Percentiles rank a stretch among this genome's conserved stretches.
Conservation (phyloP, 306 rosid genomes). For the Fagus crenata region DNA sequence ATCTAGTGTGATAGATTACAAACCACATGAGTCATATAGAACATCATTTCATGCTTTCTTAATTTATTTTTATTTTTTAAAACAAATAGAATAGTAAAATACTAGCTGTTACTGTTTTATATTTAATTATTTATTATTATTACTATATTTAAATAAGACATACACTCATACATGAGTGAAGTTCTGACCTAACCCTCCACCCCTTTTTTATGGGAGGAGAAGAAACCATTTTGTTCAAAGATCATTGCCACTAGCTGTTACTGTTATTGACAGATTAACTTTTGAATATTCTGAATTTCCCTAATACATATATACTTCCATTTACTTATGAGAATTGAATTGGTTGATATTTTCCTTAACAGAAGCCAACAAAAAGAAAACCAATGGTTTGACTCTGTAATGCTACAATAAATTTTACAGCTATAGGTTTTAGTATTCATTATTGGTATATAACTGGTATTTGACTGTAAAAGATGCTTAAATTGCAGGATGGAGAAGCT, state of each 20-base stretch:
- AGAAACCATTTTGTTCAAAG: neutral
- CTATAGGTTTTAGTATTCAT: neutral
- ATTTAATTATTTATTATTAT: no score
- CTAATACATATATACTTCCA: neutral
- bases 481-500: constrained; percentile 87
- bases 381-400: neutral
- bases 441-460: constrained; percentile 6
- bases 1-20: neutral
- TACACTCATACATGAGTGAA: no score
- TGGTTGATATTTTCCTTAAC: neutral
- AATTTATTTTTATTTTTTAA: neutral
- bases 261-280: neutral
- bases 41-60: neutral
- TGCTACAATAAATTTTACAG: neutral
- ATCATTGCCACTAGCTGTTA: neutral
- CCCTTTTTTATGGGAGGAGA: neutral
- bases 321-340: neutral
- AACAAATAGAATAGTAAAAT: neutral
- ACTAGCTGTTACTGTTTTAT: no score
- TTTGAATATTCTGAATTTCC: neutral
- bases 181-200: no score
- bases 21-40: neutral
- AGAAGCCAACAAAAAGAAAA: neutral
- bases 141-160: no score
- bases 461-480: constrained; percentile 26